These are phyloP conservation scores for Globisporangium iwayamae DNA, from an alignment of 352 stramenopile species.

Conservation along the genomic window DNA sequence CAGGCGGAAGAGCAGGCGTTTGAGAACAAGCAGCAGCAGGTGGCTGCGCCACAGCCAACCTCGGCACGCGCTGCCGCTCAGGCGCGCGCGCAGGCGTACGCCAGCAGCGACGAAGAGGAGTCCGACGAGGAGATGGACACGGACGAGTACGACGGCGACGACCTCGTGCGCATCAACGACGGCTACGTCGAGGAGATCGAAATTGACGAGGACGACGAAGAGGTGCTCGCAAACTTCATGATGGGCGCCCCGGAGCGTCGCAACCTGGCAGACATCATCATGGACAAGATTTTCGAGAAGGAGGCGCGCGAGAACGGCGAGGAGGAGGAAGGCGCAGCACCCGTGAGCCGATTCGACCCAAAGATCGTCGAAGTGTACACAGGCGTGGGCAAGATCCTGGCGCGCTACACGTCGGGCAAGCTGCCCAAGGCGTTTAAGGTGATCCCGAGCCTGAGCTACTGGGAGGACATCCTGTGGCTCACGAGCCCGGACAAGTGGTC, in stretches of 20 bases:
- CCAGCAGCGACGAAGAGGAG: constrained; percentile 71
- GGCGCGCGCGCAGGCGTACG: constrained; percentile 26
- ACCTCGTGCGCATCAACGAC: constrained; percentile 89
- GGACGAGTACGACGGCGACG: constrained; percentile 86
- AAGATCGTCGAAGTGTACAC: constrained; percentile 99
- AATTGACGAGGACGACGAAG: constrained; percentile 84
- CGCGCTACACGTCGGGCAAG: constrained; percentile 97
- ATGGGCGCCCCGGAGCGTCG: constrained; percentile 78
- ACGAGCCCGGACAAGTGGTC: constrained; percentile 98
- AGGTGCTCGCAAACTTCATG: constrained; percentile 86
- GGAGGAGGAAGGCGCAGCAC: constrained; percentile 53
- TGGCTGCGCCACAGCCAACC: constrained; percentile 9
- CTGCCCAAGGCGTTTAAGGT: constrained; percentile 99
- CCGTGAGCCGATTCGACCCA: constrained; percentile 75
- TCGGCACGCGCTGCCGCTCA: constrained; percentile 12
- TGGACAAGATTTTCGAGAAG: constrained; percentile 99
- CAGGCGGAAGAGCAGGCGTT: constrained; percentile 72
- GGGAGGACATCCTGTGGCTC: constrained; percentile 98
- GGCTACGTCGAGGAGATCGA: constrained; percentile 90
- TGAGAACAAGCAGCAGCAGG: constrained; percentile 31
- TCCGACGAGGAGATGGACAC: constrained; percentile 86
- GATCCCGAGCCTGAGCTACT: constrained; percentile 98
- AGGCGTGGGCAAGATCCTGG: constrained; percentile 96
- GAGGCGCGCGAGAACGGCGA: constrained; percentile 83
- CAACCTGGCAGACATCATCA: constrained; percentile 99